These are phyloP conservation scores for Zymoseptoria brevis DNA, from an alignment of 2,329 filamentous ascomycete species.

Conservation along the genomic window DNA sequence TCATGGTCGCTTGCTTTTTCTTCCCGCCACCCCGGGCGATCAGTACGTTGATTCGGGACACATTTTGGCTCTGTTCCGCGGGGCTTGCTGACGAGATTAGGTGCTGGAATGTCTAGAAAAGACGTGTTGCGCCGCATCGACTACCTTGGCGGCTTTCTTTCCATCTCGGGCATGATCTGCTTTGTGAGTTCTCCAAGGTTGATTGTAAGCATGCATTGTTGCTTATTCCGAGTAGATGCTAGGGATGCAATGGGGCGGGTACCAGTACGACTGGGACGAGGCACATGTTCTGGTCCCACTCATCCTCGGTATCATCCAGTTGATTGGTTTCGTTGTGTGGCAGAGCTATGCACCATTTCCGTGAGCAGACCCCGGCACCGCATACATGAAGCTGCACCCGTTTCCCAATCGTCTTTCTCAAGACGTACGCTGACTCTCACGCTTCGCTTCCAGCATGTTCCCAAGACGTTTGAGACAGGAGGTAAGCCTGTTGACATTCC, in stretches of 20 bases:
- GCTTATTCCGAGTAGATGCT: background rate
- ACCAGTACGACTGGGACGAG: constrained; percentile 27
- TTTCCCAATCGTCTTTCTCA: too few species aligned
- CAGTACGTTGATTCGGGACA: constrained; percentile 4
- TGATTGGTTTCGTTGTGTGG: constrained; percentile 30
- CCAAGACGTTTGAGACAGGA: constrained; percentile 19
- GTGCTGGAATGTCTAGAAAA: constrained; percentile 32
- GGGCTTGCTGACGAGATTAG: background rate
- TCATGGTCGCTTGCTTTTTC: constrained; percentile 47
- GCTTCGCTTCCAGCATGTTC: constrained; percentile 16
- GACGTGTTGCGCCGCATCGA: constrained; percentile 43
- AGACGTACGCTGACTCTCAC: background rate
- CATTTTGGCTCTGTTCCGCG: background rate
- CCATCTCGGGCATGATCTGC: constrained; percentile 43
- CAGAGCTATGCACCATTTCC: constrained; percentile 19
- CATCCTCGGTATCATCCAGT: constrained; percentile 25
- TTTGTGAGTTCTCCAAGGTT: constrained; percentile 4
- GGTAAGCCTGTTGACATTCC: constrained; percentile 21
- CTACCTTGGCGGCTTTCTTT: constrained; percentile 45
- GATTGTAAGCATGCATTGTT: background rate
- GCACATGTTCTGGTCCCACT: constrained; percentile 29
- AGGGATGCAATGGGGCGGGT: constrained; percentile 17
- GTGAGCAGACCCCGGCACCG: background rate
- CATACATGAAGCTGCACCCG: constrained; percentile 25
- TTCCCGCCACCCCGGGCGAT: constrained; percentile 45